Evolutionary conservation across 352 stramenopile species (phyloP).

Genomic region (Phytopythium montanum): DNA sequence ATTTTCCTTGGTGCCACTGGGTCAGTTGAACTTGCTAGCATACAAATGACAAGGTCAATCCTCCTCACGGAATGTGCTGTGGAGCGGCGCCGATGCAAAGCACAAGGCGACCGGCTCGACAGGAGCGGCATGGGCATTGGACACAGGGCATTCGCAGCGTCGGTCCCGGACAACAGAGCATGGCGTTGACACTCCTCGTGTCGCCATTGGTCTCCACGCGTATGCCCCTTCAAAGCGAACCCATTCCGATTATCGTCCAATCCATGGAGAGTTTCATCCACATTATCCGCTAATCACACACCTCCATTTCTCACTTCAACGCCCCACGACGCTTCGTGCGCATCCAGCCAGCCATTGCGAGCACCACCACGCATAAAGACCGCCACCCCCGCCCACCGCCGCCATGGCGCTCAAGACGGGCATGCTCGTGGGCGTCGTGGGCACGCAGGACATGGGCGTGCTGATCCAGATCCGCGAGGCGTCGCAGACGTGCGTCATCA

Average conservation of each 20-base stretch:
- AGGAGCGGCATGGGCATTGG: too few relatives aligned
- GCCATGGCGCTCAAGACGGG: slow-evolving; percentile 48
- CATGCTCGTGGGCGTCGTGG: slow-evolving; percentile 51
- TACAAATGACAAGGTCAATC: too few relatives aligned
- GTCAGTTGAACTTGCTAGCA: too few relatives aligned
- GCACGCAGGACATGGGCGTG: slow-evolving; percentile 47
- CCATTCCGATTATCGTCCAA: neutral
- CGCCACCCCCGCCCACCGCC: slow-evolving; percentile 9
- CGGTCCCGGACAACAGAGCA: too few relatives aligned
- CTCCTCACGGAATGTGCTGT: too few relatives aligned
- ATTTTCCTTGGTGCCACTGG: too few relatives aligned
- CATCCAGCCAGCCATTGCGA: neutral
- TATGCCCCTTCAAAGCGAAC: neutral
- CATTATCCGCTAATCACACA: neutral
- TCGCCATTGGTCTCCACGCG: too few relatives aligned
- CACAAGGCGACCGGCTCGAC: too few relatives aligned
- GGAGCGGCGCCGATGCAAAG: too few relatives aligned
- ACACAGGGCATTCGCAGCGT: too few relatives aligned
- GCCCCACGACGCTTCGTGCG: neutral
- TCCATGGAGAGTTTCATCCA: neutral
- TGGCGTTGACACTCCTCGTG: too few relatives aligned
- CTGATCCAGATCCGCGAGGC: slow-evolving; percentile 61
- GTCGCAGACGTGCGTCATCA: slow-evolving; percentile 64
- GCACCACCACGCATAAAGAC: too few relatives aligned
- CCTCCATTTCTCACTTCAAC: neutral